Conservation (phyloP, 306 rosid species). For the Dryas alaskensis region DNA sequence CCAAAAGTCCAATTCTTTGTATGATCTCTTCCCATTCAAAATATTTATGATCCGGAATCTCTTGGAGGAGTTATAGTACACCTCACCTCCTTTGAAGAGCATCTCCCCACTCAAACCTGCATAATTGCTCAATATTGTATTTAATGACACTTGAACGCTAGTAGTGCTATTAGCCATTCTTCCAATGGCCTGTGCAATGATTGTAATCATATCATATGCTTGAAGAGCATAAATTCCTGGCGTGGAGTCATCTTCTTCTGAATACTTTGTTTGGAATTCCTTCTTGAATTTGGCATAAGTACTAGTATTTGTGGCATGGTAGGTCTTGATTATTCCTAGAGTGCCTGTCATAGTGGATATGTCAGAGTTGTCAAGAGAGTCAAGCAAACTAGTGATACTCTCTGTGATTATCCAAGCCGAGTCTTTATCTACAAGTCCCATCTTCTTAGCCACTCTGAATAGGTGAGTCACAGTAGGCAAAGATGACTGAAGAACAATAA, state of each 20-base stretch:
- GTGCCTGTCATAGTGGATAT: conserved; percentile 59
- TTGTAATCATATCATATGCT: conserved; percentile 58
- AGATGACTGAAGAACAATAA: conserved; percentile 56
- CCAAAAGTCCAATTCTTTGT: conserved; percentile 59
- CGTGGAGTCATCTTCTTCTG: conserved; percentile 41
- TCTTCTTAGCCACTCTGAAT: conserved; percentile 50
- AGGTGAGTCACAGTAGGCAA: conserved; percentile 45
- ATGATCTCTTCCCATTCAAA: conserved; percentile 30
- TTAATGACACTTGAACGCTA: conserved; percentile 18
- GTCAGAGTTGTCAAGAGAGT: conserved; percentile 35
- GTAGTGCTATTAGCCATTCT: conserved; percentile 21
- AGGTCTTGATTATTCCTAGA: conserved; percentile 61
- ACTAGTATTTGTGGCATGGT: conserved; percentile 34
- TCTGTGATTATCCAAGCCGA: conserved; percentile 70
- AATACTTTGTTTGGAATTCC: conserved; percentile 32
- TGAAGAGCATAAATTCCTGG: conserved; percentile 56
- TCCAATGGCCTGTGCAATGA: conserved; percentile 42
- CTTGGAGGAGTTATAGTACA: conserved; percentile 16
- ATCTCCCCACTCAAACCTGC: conserved; percentile 59
- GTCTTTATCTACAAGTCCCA: conserved; percentile 41
- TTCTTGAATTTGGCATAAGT: conserved; percentile 37
- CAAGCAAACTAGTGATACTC: conserved; percentile 48
- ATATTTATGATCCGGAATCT: conserved; percentile 52
- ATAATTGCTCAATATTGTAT: conserved; percentile 35
- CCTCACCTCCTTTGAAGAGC: conserved; percentile 38